Evolutionary conservation across 2,329 filamentous ascomycete species (phyloP).

Genomic region (Aspergillus brunneoviolaceus): DNA sequence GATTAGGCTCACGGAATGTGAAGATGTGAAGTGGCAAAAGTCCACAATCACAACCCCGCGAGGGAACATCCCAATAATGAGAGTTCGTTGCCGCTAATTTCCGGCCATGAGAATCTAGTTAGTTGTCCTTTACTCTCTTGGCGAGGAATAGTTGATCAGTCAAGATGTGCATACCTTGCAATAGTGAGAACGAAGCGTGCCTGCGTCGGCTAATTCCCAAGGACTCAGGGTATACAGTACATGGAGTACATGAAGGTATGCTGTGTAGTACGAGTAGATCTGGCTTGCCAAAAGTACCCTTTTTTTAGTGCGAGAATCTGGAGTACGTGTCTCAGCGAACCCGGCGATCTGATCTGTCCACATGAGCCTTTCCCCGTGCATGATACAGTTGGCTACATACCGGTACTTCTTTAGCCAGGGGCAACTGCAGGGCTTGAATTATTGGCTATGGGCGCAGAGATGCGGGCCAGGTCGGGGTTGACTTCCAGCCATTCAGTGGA

Average conservation of each 20-base stretch:
- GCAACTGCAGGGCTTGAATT: background rate
- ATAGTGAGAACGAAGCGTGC: background rate
- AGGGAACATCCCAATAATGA: background rate
- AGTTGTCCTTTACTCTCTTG: background rate
- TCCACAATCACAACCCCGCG: background rate
- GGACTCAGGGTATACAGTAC: too few relatives aligned
- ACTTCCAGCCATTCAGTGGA: background rate
- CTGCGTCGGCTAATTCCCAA: background rate
- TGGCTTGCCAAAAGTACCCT: background rate
- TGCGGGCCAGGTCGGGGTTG: background rate
- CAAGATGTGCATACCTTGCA: background rate
- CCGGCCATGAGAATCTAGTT: background rate
- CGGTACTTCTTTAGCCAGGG: background rate
- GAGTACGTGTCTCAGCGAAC: background rate
- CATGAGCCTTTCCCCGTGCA: constrained; percentile 6
- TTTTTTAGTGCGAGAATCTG: background rate
- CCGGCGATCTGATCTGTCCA: constrained; percentile 7
- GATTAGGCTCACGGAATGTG: background rate
- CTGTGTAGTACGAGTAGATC: background rate
- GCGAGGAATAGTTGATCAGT: background rate
- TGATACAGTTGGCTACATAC: constrained; percentile 5
- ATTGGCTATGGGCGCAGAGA: background rate
- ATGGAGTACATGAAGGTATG: background rate
- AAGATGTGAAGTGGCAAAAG: background rate
- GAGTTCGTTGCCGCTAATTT: background rate